A percentile compares a stretch with the other conserved stretches of the same genome.
phyloP scores from a whole-genome alignment of 305 asterid genomes.

The Fraxinus dipetala region DNA sequence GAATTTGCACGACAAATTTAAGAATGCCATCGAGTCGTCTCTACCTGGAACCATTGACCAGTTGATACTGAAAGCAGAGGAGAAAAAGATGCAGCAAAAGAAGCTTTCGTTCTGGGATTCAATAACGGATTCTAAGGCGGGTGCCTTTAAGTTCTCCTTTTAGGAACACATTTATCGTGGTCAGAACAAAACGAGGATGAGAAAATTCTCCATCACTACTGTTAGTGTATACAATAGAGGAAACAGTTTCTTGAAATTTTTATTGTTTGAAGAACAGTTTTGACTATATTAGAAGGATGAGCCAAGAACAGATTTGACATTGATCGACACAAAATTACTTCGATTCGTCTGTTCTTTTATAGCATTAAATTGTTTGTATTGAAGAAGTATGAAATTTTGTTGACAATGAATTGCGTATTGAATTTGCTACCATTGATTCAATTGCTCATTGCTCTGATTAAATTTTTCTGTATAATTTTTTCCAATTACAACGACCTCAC shows the following conservation, averaged over 20 bases:
- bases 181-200: conserved; percentile 6
- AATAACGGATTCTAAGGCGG: conserved; percentile 68
- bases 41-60: conserved; percentile 69
- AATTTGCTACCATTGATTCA: neutral
- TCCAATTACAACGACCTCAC: neutral
- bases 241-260: neutral
- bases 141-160: conserved; percentile 86
- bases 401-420: neutral
- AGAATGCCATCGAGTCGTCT: conserved; percentile 57
- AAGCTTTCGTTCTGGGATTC: conserved; percentile 85
- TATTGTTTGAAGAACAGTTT: neutral
- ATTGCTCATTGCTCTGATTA: conserved; percentile 1
- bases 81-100: conserved; percentile 49
- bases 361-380: neutral
- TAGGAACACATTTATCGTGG: conserved; percentile 22
- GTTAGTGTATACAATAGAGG: neutral
- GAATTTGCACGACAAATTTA: conserved; percentile 68
- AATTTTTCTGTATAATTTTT: neutral
- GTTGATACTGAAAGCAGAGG: conserved; percentile 51
- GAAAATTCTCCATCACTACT: conserved; percentile 2
- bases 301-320: neutral
- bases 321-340: neutral
- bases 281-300: neutral
- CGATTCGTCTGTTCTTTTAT: neutral
- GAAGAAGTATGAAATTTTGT: conserved; percentile 10